Base-by-base conservation (phyloP, 2,329 filamentous ascomycete species). In the Cercospora brassicicola region DNA sequence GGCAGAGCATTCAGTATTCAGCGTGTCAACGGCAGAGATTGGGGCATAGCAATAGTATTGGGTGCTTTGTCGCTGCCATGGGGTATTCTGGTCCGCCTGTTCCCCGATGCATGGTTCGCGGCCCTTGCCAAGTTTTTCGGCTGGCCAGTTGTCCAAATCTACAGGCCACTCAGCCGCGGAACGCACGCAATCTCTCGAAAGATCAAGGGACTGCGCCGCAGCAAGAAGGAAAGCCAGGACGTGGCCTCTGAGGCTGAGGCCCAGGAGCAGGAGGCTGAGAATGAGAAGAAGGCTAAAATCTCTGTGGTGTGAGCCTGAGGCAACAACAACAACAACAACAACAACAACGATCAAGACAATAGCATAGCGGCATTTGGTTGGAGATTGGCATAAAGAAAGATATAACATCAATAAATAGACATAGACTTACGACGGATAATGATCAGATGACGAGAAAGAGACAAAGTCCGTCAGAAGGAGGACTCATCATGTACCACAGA, bases 11-110 rank as follows among this genome's bases (percentile, higher is more conserved):
- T 98, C 83, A 87, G 87, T 62, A 93, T 96, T 70, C 84, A 84
- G 1, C 81, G 84, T 0, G 84, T 97, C 72, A 89, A 88, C 18
- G 87, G 86, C 4, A 82, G 85, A 15, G 90, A 97, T 78, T 98
- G 94, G 94, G 93, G 84, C 4, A 91, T 94, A 73, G 96, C 93
- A 3, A 86, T 99, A 65, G 84, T 94, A 33, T 87, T 96, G 39
- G 93, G 94, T 31, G 83, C 90, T 72, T 80, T 96, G 15, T 97
- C 94, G 23, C 88, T 98, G 26, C 92, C 93, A 0, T 85, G 96
- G 67, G 95, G 92, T 67, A 84, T 94, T 23, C 82, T 92, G 31
- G 90, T 98, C 67, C 91, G 95, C 55, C 84, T 92, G 30, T 86
- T 98, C 64, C 95, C 95, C 0, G 94, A 98, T 77, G 83, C 85